These are phyloP conservation scores for Backusella sp. DNA, from an alignment of 192 early-diverging fungal genomes.

Conservation along the genomic window DNA sequence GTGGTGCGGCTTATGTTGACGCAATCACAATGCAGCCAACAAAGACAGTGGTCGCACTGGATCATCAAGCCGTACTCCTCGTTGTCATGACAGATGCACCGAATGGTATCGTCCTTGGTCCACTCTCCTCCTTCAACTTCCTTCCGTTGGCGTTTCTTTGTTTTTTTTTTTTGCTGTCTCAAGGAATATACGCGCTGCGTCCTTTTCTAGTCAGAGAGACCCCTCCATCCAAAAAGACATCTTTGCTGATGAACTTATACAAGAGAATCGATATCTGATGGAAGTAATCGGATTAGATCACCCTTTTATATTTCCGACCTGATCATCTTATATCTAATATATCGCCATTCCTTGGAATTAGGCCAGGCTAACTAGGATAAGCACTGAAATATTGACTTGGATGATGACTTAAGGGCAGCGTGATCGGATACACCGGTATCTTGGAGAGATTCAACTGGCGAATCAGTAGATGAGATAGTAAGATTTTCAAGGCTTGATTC, in stretches of 20 bases:
- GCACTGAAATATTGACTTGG: neutral
- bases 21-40: constrained; percentile 95
- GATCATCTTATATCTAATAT: too few species aligned
- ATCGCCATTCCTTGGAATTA: constrained; percentile 72
- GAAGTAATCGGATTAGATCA: constrained; percentile 71
- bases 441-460: neutral
- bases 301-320: too few species aligned
- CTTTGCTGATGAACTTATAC: constrained; percentile 31
- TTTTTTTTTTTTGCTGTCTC: neutral
- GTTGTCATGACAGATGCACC: constrained; percentile 85
- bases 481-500: neutral
- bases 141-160: neutral
- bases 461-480: neutral
- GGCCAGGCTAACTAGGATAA: constrained; percentile 47
- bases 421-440: neutral
- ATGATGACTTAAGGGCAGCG: neutral
- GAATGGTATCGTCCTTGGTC: constrained; percentile 64
- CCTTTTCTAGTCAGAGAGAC: neutral
- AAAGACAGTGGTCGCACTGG: constrained; percentile 89
- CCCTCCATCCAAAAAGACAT: constrained; percentile 5
- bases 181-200: neutral
- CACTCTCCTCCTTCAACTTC: neutral
- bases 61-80: constrained; percentile 98
- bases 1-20: constrained; percentile 66
- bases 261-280: constrained; percentile 57